phyloP scores from a whole-genome alignment of 768 basidiomycete genomes.

The Clitopilus hobsonii region DNA sequence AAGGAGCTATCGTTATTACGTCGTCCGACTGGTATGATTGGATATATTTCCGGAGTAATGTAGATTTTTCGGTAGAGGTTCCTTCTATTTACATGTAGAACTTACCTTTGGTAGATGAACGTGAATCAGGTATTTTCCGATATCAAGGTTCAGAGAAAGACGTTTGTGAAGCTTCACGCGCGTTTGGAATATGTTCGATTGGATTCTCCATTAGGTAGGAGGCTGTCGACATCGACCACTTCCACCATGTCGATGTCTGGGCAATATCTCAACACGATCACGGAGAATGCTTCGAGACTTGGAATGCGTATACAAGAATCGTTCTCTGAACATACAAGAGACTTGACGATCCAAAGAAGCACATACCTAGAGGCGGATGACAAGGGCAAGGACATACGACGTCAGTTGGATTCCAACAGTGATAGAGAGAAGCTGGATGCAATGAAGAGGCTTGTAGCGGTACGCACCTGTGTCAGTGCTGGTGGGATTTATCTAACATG shows the following conservation, averaged over 20 bases:
- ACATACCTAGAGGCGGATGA: slow-evolving; percentile 75
- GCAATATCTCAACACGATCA: slow-evolving; percentile 49
- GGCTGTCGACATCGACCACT: neutral
- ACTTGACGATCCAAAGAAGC: slow-evolving; percentile 56
- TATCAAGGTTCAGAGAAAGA: too few species aligned
- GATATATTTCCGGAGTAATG: too few species aligned
- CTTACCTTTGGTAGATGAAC: too few species aligned
- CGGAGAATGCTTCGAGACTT: slow-evolving; percentile 81
- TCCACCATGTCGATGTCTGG: slow-evolving; percentile 28
- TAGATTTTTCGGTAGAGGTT: too few species aligned
- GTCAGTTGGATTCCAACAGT: slow-evolving; percentile 82
- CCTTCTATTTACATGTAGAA: too few species aligned
- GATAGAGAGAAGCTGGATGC: slow-evolving; percentile 93
- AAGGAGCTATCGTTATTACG: too few species aligned
- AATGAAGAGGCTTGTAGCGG: slow-evolving; percentile 92
- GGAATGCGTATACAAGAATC: slow-evolving; percentile 83
- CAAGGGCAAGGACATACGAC: slow-evolving; percentile 75
- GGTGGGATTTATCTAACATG: neutral
- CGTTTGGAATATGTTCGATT: too few species aligned
- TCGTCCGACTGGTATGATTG: too few species aligned
- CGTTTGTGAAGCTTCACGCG: too few species aligned
- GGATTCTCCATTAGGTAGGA: neutral
- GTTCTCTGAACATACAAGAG: slow-evolving; percentile 75
- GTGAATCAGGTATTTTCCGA: too few species aligned
- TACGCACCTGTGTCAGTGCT: slow-evolving; percentile 33